Conservation (phyloP, 1,139 yeast species). For the Trichomonascaceae sp. region DNA sequence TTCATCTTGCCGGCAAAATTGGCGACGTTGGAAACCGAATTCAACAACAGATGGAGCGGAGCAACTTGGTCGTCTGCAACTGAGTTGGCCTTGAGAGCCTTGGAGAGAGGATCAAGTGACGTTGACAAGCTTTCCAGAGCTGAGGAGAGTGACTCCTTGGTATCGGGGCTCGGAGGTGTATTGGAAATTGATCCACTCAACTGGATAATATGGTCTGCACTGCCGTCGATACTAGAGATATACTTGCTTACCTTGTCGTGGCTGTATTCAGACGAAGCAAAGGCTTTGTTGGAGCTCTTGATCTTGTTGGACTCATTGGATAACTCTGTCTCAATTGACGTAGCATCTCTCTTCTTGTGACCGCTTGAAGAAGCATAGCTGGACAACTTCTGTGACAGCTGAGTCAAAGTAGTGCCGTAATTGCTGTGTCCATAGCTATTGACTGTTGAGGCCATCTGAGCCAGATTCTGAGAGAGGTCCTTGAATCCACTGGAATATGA, state of each 20-base stretch:
- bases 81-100: not conserved
- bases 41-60: not conserved
- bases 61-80: not conserved
- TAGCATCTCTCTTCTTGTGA: slow-evolving; percentile 3
- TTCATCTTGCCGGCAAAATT: not conserved
- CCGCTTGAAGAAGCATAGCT: slow-evolving; percentile 1
- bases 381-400: not conserved
- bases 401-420: not conserved
- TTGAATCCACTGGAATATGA: not conserved
- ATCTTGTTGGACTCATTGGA: not conserved
- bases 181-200: not conserved
- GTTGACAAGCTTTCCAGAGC: not conserved
- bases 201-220: not conserved
- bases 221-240: not conserved
- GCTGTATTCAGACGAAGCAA: not conserved
- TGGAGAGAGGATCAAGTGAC: not conserved
- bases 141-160: not conserved
- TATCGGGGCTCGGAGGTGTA: not conserved
- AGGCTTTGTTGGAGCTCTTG: not conserved
- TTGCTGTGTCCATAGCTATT: not conserved
- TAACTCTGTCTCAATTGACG: not conserved
- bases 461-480: not conserved
- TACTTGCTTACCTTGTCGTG: not conserved
- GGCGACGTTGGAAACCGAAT: not conserved
- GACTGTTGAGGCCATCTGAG: not conserved